phyloP scores from a whole-genome alignment of 495 filamentous ascomycete species.

The Penicillium ochrochloron region DNA sequence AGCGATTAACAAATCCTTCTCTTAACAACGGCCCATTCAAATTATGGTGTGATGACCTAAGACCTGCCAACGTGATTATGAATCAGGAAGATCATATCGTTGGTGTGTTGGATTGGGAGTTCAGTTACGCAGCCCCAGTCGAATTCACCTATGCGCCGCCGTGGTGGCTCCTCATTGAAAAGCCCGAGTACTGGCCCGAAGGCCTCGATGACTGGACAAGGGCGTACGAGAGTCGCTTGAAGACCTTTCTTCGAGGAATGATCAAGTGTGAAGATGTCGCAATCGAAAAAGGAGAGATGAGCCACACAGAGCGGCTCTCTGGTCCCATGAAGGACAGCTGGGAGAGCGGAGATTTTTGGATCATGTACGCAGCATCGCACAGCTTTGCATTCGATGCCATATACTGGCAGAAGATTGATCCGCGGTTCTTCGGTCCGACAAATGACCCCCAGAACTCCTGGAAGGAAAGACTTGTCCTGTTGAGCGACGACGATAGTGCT shows the following conservation, averaged over 20 bases:
- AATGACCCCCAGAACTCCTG: slow-evolving; percentile 6
- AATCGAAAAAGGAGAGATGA: neutral
- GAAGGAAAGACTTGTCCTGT: slow-evolving; percentile 18
- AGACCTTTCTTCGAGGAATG: neutral
- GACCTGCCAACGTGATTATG: slow-evolving; percentile 1
- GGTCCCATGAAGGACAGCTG: slow-evolving; percentile 5
- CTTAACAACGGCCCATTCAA: neutral
- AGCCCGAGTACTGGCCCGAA: neutral
- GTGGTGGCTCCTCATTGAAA: neutral
- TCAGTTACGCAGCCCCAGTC: neutral
- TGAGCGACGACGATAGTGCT: slow-evolving; percentile 10
- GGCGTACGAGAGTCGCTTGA: neutral
- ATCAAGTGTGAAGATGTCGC: neutral
- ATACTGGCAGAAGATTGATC: slow-evolving; percentile 5
- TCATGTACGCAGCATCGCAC: no score
- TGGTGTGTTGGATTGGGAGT: slow-evolving; percentile 7
- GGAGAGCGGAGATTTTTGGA: slow-evolving; percentile 10
- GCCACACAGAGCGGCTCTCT: neutral
- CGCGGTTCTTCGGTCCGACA: neutral
- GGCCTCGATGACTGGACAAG: neutral
- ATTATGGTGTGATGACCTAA: slow-evolving; percentile 2
- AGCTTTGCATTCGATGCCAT: slow-evolving; percentile 2
- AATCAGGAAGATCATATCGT: neutral
- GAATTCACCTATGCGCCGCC: no score
- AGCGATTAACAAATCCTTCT: neutral